phyloP scores from a whole-genome alignment of 2,329 filamentous ascomycete species.

The Tolypocladium endophyticum region DNA sequence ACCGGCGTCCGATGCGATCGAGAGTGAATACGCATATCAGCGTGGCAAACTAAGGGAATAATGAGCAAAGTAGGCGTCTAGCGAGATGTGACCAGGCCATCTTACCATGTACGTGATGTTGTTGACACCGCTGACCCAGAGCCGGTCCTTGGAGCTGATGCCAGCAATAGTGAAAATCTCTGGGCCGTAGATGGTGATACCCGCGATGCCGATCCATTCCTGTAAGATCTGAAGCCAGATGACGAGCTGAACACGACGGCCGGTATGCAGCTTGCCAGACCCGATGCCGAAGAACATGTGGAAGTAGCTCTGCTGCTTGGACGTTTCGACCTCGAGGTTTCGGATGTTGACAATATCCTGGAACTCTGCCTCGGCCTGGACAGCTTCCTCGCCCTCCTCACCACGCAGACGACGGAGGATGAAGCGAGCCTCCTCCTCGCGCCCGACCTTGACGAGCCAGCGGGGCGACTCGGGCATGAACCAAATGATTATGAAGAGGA shows the following conservation, averaged over 20 bases:
- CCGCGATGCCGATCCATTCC: slow-evolving; percentile 60
- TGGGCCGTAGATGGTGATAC: slow-evolving; percentile 50
- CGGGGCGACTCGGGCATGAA: slow-evolving; percentile 62
- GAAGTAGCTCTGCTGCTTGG: slow-evolving; percentile 46
- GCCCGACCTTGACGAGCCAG: slow-evolving; percentile 55
- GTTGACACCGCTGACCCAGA: slow-evolving; percentile 51
- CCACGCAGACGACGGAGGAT: slow-evolving; percentile 56
- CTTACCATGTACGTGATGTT: slow-evolving; percentile 37
- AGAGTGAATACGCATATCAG: slow-evolving; percentile 61
- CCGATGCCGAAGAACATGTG: slow-evolving; percentile 58
- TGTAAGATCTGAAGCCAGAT: slow-evolving; percentile 65
- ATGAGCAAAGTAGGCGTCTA: neutral
- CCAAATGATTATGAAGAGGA: slow-evolving; percentile 46
- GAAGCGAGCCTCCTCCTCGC: slow-evolving; percentile 56
- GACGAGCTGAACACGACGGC: slow-evolving; percentile 56
- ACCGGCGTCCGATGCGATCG: slow-evolving; percentile 56
- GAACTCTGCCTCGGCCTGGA: slow-evolving; percentile 51
- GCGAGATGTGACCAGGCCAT: neutral
- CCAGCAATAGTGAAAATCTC: slow-evolving; percentile 58
- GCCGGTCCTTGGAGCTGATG: slow-evolving; percentile 46
- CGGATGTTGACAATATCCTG: slow-evolving; percentile 57
- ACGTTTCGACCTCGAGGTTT: slow-evolving; percentile 50
- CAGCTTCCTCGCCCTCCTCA: slow-evolving; percentile 37
- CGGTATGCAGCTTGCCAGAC: slow-evolving; percentile 55
- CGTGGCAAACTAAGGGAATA: slow-evolving; percentile 37